These are phyloP conservation scores for Trametes gibbosa DNA, from an alignment of 768 basidiomycete species.

Conservation along the genomic window DNA sequence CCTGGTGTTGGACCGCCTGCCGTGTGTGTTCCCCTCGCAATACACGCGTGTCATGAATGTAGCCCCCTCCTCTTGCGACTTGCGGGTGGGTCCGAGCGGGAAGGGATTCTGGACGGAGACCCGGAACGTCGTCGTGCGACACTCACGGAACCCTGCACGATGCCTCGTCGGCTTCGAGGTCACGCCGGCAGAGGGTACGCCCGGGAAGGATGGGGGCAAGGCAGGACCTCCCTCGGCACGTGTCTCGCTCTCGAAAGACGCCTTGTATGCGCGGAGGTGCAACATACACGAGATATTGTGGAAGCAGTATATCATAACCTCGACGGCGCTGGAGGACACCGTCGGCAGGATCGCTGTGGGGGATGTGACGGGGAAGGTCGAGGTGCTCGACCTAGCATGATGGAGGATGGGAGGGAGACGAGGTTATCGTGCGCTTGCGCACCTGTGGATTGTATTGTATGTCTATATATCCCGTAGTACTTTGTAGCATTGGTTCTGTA, in stretches of 20 bases:
- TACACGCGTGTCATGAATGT: constrained; percentile 25
- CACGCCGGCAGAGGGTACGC: constrained; percentile 4
- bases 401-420: background rate
- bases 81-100: constrained; percentile 30
- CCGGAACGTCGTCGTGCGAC: constrained; percentile 29
- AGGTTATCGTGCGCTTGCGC: background rate
- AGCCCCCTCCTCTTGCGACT: constrained; percentile 29
- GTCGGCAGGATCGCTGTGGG: constrained; percentile 36
- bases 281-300: constrained; percentile 32
- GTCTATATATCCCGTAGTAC: background rate
- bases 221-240: constrained; percentile 5
- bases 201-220: background rate
- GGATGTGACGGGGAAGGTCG: constrained; percentile 31
- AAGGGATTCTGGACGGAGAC: constrained; percentile 38
- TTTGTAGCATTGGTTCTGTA: background rate
- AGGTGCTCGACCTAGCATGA: constrained; percentile 34
- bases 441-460: background rate
- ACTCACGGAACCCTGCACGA: constrained; percentile 29
- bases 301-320: constrained; percentile 29
- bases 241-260: constrained; percentile 20
- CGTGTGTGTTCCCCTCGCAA: constrained; percentile 28
- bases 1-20: constrained; percentile 12
- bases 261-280: constrained; percentile 30
- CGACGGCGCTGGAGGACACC: constrained; percentile 33
- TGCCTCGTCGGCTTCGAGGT: constrained; percentile 34